A percentile compares a stretch with the other conserved stretches of the same genome.
These are phyloP conservation scores for Leccinum pallidistipes DNA, from an alignment of 1,284 basidiomycete species.

Conservation along the genomic window DNA sequence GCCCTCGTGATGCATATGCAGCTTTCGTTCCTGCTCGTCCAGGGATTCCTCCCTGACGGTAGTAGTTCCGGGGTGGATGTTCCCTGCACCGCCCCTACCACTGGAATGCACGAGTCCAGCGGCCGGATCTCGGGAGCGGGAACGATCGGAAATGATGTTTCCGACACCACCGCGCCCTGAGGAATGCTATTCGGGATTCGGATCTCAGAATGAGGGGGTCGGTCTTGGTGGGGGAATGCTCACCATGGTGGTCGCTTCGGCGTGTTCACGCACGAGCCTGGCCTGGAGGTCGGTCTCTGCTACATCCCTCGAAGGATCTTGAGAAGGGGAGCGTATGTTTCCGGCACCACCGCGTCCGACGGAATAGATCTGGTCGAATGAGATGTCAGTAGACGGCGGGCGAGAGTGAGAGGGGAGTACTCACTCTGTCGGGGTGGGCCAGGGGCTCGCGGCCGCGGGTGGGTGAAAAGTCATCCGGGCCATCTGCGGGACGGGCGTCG, in stretches of 20 bases:
- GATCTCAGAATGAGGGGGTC: not conserved
- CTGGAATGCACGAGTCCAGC: conserved; percentile 43
- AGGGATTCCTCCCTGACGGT: conserved; percentile 26
- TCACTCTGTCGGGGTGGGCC: conserved; percentile 36
- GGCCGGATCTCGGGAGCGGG: conserved; percentile 36
- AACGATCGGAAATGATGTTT: conserved; percentile 33
- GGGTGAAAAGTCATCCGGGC: no score
- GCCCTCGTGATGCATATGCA: conserved; percentile 36
- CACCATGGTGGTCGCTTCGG: conserved; percentile 41
- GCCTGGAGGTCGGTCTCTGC: conserved; percentile 40
- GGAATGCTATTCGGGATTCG: conserved; percentile 44
- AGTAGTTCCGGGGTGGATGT: conserved; percentile 44
- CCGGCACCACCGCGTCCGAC: conserved; percentile 77
- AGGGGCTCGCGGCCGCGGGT: no score
- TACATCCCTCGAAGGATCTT: conserved; percentile 41
- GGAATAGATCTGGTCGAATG: conserved; percentile 45
- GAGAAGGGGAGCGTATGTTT: conserved; percentile 74
- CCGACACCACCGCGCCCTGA: conserved; percentile 37
- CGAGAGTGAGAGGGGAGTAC: conserved; percentile 6
- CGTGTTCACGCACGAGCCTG: conserved; percentile 44
- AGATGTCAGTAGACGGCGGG: not conserved
- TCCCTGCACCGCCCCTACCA: conserved; percentile 71
- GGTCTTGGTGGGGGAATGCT: conserved; percentile 17
- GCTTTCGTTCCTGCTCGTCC: conserved; percentile 48
- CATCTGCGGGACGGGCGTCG: conserved; percentile 37